phyloP scores from a whole-genome alignment of 2,329 filamentous ascomycete genomes.

The Pestalotiopsis sp. region DNA sequence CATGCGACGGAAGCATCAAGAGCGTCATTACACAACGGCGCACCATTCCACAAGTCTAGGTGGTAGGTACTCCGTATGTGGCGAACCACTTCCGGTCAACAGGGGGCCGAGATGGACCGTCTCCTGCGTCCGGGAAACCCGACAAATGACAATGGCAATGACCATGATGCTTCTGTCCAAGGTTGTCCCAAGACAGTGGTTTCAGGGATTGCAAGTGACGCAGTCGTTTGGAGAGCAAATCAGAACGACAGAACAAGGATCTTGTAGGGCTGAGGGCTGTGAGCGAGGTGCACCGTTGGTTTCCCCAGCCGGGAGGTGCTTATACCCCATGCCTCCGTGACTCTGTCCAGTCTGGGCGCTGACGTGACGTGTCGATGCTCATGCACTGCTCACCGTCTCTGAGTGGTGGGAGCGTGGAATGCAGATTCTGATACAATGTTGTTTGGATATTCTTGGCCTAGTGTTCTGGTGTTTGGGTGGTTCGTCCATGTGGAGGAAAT shows the following conservation, averaged over 20 bases:
- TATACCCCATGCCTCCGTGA: neutral
- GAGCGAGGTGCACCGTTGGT: neutral
- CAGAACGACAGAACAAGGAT: slow-evolving; percentile 6
- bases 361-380: slow-evolving; percentile 2
- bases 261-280: slow-evolving; percentile 5
- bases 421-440: neutral
- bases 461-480: neutral
- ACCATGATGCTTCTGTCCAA: neutral
- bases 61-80: neutral
- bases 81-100: neutral
- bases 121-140: neutral
- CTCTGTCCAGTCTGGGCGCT: neutral
- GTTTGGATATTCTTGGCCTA: slow-evolving; percentile 1
- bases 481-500: neutral
- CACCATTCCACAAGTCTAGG: neutral
- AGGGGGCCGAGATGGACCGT: neutral
- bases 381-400: slow-evolving; percentile 1
- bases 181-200: neutral
- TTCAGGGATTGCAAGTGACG: neutral
- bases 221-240: neutral
- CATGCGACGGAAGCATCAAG: neutral
- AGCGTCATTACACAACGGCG: neutral
- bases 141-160: neutral
- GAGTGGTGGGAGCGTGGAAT: neutral
- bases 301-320: neutral